Base-by-base conservation (phyloP, 2,329 filamentous ascomycete species). In the Macrophomina phaseolina region DNA sequence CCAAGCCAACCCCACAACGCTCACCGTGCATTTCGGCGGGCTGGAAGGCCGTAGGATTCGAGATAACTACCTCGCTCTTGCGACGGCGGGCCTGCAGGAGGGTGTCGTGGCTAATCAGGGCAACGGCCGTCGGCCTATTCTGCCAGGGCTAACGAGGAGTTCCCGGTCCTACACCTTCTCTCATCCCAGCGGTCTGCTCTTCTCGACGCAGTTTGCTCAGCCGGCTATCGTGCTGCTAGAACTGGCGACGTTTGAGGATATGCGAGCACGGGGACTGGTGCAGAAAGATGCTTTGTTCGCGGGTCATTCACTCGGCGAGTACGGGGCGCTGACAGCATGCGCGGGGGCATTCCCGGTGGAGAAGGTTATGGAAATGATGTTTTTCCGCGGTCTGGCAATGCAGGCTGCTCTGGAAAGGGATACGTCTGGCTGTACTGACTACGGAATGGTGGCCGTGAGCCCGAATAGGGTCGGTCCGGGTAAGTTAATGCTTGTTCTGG, bases 21-120 rank as follows among this genome's bases (percentile, higher is more conserved):
- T 81, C 4, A 79, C 73, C 0, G 72, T 81, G 12, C 70, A 76
- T 66, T 81, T 81, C 55, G 75, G 78, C 34, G 80, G 80, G 28
- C 66, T 64, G 3, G 71, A 72, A 7, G 79, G 79, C 7, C 69
- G 69, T 5, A 62, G 64, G 9, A 73, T 80, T 12, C 71, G 78
- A 14, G 58, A 75, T 36, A 79, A 79, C 64, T 80, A 80, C 70
- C 70, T 77, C 48, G 65, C 63, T 42, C 73, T 72, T 70, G 65
- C 45, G 18, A 67, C 65, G n/a, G n/a, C n/a, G n/a, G n/a, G n/a
- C n/a, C n/a, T n/a, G n/a, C n/a, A n/a, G 23, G 69, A 70, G 3
- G 30, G 16, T 4, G 3, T 8, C 0, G 9, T 36, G 14, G 16
- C 56, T 2, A 34, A 52, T 28, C 5, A 5, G 11, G 48, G 40